A percentile compares a stretch with the other conserved stretches of the same genome.
These are phyloP conservation scores for Populus hybrid DNA, from an alignment of 441 rosid genomes.

Conservation along the genomic window DNA sequence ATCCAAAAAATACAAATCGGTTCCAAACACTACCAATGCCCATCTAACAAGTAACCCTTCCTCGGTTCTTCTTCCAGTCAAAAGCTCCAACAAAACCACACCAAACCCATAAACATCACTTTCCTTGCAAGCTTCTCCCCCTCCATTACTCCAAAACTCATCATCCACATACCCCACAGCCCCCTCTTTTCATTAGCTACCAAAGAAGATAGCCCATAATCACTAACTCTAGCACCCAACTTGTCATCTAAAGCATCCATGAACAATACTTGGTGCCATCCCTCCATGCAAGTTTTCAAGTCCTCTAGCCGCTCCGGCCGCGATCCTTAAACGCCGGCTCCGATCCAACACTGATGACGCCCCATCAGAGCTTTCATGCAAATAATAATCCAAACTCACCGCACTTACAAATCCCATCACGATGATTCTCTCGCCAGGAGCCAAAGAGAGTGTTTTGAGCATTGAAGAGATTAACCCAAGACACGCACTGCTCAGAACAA, in stretches of 20 bases:
- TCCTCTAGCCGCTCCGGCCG: slow-evolving; percentile 68
- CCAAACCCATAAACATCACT: slow-evolving; percentile 81
- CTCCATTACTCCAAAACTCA: slow-evolving; percentile 41
- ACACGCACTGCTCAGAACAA: slow-evolving; percentile 66
- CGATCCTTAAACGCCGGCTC: slow-evolving; percentile 55
- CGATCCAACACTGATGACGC: slow-evolving; percentile 48
- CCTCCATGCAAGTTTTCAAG: slow-evolving; percentile 59
- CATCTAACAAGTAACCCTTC: slow-evolving; percentile 63
- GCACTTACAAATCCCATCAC: slow-evolving; percentile 50
- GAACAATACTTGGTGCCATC: slow-evolving; percentile 47
- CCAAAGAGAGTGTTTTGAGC: slow-evolving; percentile 58
- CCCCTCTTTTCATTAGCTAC: slow-evolving; percentile 51
- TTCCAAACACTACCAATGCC: too few relatives aligned
- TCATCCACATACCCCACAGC: slow-evolving; percentile 53
- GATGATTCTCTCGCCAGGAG: slow-evolving; percentile 79
- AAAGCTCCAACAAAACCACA: slow-evolving; percentile 67
- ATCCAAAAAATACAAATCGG: too few relatives aligned
- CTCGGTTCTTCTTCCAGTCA: slow-evolving; percentile 71
- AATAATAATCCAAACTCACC: slow-evolving; percentile 46
- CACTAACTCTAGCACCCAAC: slow-evolving; percentile 49
- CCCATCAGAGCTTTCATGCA: slow-evolving; percentile 48
- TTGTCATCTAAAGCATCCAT: slow-evolving; percentile 55
- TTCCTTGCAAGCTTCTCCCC: slow-evolving; percentile 48
- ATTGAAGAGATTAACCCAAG: slow-evolving; percentile 51
- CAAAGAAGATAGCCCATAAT: slow-evolving; percentile 59